A percentile compares a stretch with the other conserved stretches of the same genome.
These are phyloP conservation scores for Entelexis paramagnoliae DNA, from an alignment of 1,139 yeast species.

Conservation along the genomic window DNA sequence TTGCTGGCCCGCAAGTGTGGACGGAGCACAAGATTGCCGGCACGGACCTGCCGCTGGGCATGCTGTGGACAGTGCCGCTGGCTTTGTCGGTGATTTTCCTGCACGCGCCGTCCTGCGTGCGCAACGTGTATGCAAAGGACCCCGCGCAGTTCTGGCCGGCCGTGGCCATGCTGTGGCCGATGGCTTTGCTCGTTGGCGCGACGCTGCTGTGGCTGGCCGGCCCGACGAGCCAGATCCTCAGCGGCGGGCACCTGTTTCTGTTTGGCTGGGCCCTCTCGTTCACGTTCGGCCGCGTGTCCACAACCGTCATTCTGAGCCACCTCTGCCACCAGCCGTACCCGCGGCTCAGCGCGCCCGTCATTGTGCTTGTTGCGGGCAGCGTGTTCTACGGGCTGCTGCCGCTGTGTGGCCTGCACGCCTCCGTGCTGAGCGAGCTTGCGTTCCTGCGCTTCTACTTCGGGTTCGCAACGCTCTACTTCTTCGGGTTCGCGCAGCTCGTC, in stretches of 20 bases:
- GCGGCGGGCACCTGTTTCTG: constrained; percentile 41
- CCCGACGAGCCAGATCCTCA: constrained; percentile 32
- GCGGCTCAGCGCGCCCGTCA: constrained; percentile 32
- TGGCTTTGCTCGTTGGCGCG: constrained; percentile 27
- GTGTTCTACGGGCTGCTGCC: constrained; percentile 32
- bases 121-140: constrained; percentile 44
- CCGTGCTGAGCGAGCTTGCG: constrained; percentile 27
- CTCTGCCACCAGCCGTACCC: constrained; percentile 63
- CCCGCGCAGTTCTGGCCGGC: constrained; percentile 41
- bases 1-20: constrained; percentile 40
- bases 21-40: constrained; percentile 27
- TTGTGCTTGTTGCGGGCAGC: constrained; percentile 33
- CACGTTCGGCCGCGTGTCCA: constrained; percentile 55
- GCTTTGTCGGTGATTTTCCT: constrained; percentile 44
- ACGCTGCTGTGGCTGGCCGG: constrained; percentile 32
- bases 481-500: constrained; percentile 31
- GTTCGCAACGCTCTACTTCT: constrained; percentile 30
- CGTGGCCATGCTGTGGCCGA: constrained; percentile 33
- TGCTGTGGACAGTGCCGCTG: constrained; percentile 34
- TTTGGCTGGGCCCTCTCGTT: constrained; percentile 55
- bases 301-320: constrained; percentile 52
- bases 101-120: constrained; percentile 39
- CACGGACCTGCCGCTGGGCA: constrained; percentile 27
- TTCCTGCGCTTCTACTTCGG: constrained; percentile 31
- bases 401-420: constrained; percentile 25